Conservation (phyloP, 331 rosid species). For the Quercus lobata region DNA sequence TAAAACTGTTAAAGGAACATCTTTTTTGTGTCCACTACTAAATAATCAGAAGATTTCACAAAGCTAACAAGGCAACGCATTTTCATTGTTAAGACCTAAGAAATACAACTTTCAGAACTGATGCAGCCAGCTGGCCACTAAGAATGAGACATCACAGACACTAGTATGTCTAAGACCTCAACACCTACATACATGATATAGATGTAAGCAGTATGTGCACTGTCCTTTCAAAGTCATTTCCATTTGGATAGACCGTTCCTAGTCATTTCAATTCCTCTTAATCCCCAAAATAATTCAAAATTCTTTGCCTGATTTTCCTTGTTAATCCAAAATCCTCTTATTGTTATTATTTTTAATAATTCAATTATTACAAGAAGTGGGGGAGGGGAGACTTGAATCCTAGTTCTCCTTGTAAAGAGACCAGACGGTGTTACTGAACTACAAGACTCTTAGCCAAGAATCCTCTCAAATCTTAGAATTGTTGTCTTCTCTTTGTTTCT, state of each 20-base stretch:
- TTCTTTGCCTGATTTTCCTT: neutral
- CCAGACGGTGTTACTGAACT: too few relatives aligned
- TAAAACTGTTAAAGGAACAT: neutral
- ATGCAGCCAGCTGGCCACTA: neutral
- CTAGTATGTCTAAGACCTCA: neutral
- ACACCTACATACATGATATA: neutral
- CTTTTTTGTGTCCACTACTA: neutral
- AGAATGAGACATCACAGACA: neutral
- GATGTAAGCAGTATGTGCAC: neutral
- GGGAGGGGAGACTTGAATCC: too few relatives aligned
- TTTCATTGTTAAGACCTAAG: too few relatives aligned
- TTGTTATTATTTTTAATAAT: too few relatives aligned
- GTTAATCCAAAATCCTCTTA: too few relatives aligned
- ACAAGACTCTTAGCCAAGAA: neutral
- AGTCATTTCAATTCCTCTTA: neutral
- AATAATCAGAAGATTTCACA: neutral
- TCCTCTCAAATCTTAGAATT: neutral
- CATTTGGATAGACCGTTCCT: neutral
- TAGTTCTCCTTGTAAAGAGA: too few relatives aligned
- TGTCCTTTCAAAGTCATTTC: neutral
- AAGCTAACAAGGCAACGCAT: neutral
- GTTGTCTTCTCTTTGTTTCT: slow-evolving; percentile 3
- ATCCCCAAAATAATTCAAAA: neutral
- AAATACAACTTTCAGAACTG: neutral
- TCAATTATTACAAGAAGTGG: too few relatives aligned